Evolutionary conservation across 192 early-diverging fungal genomes (phyloP), one percentile per base, ranked within the genome.

Genomic region (Umbelopsis vinacea): DNA sequence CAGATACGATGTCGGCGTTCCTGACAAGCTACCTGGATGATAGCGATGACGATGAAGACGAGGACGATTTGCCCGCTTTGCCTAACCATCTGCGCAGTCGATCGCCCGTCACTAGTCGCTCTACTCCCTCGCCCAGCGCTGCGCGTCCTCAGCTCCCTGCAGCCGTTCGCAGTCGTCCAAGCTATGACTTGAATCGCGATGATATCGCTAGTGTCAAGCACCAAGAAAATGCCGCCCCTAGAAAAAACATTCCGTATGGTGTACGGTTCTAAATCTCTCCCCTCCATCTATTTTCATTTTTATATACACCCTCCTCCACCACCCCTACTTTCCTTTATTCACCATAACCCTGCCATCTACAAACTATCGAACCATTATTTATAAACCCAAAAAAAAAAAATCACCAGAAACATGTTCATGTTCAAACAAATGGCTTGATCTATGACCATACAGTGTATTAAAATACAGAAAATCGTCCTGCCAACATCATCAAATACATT

Each of bases 21-120:
- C 57, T 63, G 9, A 37, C 33, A 14, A 63, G 35, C 26, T 63
- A 63, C 35, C 57, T 63, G 1, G 57, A 63, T 37, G 57, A 63
- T 15, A 63, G 57, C n/a, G 57, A 63, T 29, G 57, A 63, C 29
- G 57, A 63, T 19, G 57, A 63, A 63, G 57, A 63, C 3, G 57
- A 63, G 3, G 57, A 63, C 33, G 29, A 50, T 50, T 50, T 63
- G 24, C 57, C 57, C 17, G 57, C 33, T 63, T 63, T 63, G 15
- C 57, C 57, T 0, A 63, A 33, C 33, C 33, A 63, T n/a, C 33
- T 63, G 0, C 57, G 57, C 6, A 63, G 57, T 26, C 57, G 57
- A 22, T 63, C 57, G 26, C 57, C 57, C 2, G 11, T 33, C 4
- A 33, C 0, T 17, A 35, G 29, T 14, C 57, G 57, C 17, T 14